phyloP scores from a whole-genome alignment of 176 grass and related monocot species.

The Juncus effusus region DNA sequence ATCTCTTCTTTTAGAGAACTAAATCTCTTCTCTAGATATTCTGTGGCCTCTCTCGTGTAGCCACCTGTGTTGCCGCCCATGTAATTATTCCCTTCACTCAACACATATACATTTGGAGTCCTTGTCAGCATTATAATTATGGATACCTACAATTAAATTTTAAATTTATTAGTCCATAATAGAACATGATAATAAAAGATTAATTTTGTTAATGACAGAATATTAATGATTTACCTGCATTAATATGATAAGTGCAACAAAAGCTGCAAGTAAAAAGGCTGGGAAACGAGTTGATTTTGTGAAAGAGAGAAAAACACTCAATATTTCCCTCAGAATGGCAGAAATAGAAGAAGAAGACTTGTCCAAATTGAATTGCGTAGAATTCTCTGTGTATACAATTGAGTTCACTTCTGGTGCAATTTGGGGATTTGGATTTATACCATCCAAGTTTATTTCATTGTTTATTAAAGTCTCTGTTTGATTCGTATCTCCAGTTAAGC shows the following conservation, averaged over 20 bases:
- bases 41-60: conserved; percentile 45
- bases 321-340: conserved; percentile 47
- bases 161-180: not conserved
- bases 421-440: conserved; percentile 22
- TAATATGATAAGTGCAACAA: conserved; percentile 57
- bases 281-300: conserved; percentile 42
- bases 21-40: conserved; percentile 61
- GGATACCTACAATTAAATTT: conserved; percentile 44
- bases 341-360: conserved; percentile 17
- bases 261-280: conserved; percentile 42
- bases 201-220: conserved; percentile 7
- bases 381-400: conserved; percentile 32
- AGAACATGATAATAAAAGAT: not conserved
- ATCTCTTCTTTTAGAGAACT: conserved; percentile 73
- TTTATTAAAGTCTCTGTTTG: no score
- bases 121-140: conserved; percentile 72
- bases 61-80: conserved; percentile 25
- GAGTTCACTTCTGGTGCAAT: conserved; percentile 31
- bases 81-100: conserved; percentile 30
- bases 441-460: not conserved
- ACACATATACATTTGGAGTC: conserved; percentile 61
- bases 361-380: conserved; percentile 35
- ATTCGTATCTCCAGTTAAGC: no score
- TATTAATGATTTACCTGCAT: conserved; percentile 52
- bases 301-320: conserved; percentile 44